phyloP scores from a whole-genome alignment of 768 basidiomycete species.

The Porphyrellus cyaneotinctus region DNA sequence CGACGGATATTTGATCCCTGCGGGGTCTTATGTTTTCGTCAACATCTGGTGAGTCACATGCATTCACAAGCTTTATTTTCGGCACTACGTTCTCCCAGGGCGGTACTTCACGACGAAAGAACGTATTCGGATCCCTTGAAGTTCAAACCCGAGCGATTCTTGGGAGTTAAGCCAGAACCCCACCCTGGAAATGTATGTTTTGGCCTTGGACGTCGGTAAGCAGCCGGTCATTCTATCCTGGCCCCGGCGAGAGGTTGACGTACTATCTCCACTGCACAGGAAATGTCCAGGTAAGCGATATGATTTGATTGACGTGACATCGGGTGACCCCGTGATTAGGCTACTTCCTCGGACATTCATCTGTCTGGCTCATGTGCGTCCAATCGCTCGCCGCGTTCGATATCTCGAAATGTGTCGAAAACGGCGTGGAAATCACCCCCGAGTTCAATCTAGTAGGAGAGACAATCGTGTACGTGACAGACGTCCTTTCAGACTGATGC shows the following conservation, averaged over 20 bases:
- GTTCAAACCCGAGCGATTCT: constrained; percentile 24
- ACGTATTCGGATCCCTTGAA: constrained; percentile 16
- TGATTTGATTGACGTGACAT: not conserved
- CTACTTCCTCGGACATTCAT: constrained; percentile 22
- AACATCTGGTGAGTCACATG: constrained; percentile 14
- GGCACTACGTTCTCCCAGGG: constrained; percentile 2
- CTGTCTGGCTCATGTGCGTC: constrained; percentile 26
- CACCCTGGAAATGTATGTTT: constrained; percentile 14
- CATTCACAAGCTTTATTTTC: not conserved
- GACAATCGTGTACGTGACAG: constrained; percentile 2
- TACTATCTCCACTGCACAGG: not conserved
- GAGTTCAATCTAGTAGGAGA: constrained; percentile 33
- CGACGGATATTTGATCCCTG: constrained; percentile 23
- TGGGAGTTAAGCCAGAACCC: constrained; percentile 18
- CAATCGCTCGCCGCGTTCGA: constrained; percentile 43
- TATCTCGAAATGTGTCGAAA: constrained; percentile 37
- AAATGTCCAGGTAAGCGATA: constrained; percentile 12
- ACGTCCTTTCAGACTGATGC: not conserved
- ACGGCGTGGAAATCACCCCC: constrained; percentile 42
- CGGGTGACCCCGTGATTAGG: constrained; percentile 10
- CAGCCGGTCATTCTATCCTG: not conserved
- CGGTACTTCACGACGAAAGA: constrained; percentile 15
- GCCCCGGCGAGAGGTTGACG: not conserved
- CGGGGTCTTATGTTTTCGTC: constrained; percentile 15
- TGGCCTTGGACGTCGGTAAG: constrained; percentile 19